Conservation (phyloP, 441 rosid genomes). For the Metrosideros polymorpha region DNA sequence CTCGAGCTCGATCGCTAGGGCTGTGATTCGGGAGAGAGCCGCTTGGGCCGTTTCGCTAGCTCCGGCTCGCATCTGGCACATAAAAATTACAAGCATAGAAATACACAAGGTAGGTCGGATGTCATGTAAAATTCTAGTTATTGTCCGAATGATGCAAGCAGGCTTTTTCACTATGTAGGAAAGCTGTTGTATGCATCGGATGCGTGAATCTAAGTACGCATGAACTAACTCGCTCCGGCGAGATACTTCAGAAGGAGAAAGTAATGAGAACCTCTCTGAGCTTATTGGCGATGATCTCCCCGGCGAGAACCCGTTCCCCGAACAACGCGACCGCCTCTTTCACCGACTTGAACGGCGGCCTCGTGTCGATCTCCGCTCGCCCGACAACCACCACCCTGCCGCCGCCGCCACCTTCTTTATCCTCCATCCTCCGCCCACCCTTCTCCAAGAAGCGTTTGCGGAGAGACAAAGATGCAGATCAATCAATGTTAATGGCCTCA, state of each 20-base stretch:
- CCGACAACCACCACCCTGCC: slow-evolving; percentile 17
- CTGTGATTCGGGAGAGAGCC: slow-evolving; percentile 11
- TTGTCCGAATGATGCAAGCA: not conserved
- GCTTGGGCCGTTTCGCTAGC: slow-evolving; percentile 9
- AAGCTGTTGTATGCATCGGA: not conserved
- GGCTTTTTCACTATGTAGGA: not conserved
- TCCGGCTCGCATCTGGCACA: slow-evolving; percentile 21
- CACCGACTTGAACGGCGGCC: slow-evolving; percentile 59
- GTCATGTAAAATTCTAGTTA: not conserved
- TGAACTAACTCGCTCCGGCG: not conserved
- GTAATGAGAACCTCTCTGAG: slow-evolving; percentile 35
- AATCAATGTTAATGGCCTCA: not conserved
- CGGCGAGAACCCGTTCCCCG: slow-evolving; percentile 46
- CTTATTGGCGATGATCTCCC: slow-evolving; percentile 46
- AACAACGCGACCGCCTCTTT: slow-evolving; percentile 51
- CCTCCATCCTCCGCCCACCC: not conserved
- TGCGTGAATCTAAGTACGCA: not conserved
- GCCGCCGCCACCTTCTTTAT: not conserved
- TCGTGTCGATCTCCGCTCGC: slow-evolving; percentile 47
- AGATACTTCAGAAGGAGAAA: not conserved
- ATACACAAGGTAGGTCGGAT: not conserved
- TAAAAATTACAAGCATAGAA: not conserved
- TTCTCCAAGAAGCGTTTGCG: too few species aligned
- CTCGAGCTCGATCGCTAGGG: slow-evolving; percentile 38
- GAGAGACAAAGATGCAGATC: not conserved